Evolutionary conservation across 805 yeast species (phyloP), one percentile per base, ranked within the genome.

Genomic region (Saturnispora saitoi): DNA sequence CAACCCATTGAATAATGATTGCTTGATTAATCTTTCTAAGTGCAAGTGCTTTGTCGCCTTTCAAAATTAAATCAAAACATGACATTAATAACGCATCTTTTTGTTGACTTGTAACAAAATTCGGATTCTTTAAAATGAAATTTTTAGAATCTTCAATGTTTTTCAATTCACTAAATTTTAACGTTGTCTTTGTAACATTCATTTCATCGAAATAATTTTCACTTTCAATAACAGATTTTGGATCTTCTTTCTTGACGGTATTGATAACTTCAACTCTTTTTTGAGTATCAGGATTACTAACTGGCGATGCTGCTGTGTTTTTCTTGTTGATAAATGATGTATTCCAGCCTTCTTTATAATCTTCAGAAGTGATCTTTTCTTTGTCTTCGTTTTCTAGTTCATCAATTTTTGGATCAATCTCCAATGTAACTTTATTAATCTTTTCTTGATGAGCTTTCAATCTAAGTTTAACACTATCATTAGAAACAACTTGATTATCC

Each of bases 41-140:
- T 7, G 95, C 80, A 6, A 64, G 62, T 5, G 55, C 52, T 0
- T 74, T 59, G 43, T 87, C 74, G 19, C 80, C 83, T 12, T 75
- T 78, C 52, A 91, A 71, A 62, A 88, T 87, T 48, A 72, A 70
- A 58, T 91, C 95, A 64, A 93, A 93, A 0, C 97, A 95, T 19
- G 83, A 82, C 96, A 91, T 90, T 62, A 90, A 72, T 51, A 93
- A 76, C 0, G 95, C 87, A 64, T 93, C 98, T 61, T 90, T 88
- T 62, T 93, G 97, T 52, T 81, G 81, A 54, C 83, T 88, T 4
- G 79, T 78, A 44, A 90, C 78, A 49, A 93, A 86, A 50, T 75
- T 71, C 36, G 86, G 78, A 64, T 83, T 86, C 62, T 61, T 62
- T 41, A 72, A 68, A 54, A 85, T 68, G 64, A 70, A 80, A 45